Conservation (phyloP, 2,329 filamentous ascomycete genomes). For the Fusarium euwallaceae region DNA sequence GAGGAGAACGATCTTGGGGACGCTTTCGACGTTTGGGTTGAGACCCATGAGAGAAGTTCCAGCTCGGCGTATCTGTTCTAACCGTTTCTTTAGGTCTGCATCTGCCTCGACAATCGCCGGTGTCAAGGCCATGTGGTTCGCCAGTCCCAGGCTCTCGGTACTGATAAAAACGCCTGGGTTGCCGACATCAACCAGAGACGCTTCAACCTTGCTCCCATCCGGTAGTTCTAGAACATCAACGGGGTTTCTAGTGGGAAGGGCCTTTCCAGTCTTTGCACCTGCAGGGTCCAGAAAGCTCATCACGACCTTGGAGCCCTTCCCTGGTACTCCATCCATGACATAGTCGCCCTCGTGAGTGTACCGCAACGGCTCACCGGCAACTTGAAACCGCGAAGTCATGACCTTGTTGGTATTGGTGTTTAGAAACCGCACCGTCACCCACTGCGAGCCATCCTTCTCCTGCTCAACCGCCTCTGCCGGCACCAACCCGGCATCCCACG, state of each 20-base stretch:
- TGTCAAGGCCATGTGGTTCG: slow-evolving; percentile 62
- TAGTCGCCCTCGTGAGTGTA: slow-evolving; percentile 63
- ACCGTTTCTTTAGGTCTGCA: slow-evolving; percentile 55
- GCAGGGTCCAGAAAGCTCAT: slow-evolving; percentile 73
- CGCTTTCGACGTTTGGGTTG: slow-evolving; percentile 58
- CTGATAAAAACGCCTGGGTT: slow-evolving; percentile 75
- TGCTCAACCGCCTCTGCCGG: slow-evolving; percentile 24
- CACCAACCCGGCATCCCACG: slow-evolving; percentile 51
- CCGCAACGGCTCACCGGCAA: slow-evolving; percentile 54
- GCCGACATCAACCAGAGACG: slow-evolving; percentile 72
- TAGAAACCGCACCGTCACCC: slow-evolving; percentile 68
- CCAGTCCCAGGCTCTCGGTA: slow-evolving; percentile 63
- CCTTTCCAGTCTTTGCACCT: slow-evolving; percentile 72
- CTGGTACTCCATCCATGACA: slow-evolving; percentile 73
- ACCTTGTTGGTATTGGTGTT: slow-evolving; percentile 81
- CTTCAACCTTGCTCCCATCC: slow-evolving; percentile 55
- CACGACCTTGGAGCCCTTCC: slow-evolving; percentile 67
- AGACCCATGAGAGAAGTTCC: slow-evolving; percentile 74
- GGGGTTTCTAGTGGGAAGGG: slow-evolving; percentile 64
- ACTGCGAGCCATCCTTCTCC: slow-evolving; percentile 45
- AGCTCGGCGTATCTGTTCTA: slow-evolving; percentile 69
- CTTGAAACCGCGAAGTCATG: slow-evolving; percentile 69
- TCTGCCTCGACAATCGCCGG: slow-evolving; percentile 67
- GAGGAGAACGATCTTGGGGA: slow-evolving; percentile 72
- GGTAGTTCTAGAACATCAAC: slow-evolving; percentile 62